Conservation (phyloP, 2,329 filamentous ascomycete species). For the Ceratocystis cacaofunesta region DNA sequence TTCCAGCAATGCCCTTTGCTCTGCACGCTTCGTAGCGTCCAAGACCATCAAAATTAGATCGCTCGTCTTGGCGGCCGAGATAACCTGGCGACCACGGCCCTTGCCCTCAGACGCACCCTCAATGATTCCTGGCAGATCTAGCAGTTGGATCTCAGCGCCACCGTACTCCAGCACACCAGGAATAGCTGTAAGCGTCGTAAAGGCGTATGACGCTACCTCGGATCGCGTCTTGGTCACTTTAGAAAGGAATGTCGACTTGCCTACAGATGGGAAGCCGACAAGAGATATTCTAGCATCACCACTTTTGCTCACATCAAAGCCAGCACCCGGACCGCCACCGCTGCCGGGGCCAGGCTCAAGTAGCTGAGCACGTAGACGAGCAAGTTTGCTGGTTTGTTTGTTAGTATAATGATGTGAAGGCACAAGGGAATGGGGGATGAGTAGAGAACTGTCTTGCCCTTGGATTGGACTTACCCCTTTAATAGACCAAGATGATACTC, state of each 20-base stretch:
- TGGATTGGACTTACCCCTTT: constrained; percentile 56
- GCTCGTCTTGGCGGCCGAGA: constrained; percentile 94
- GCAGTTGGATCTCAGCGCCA: constrained; percentile 91
- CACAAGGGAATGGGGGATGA: too few species aligned
- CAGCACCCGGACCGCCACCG: constrained; percentile 61
- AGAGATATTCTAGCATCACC: constrained; percentile 93
- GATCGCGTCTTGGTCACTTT: constrained; percentile 98
- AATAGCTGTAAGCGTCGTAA: constrained; percentile 94
- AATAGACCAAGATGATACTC: constrained; percentile 96
- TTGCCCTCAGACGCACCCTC: constrained; percentile 94
- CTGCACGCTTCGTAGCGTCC: constrained; percentile 89
- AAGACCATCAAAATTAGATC: constrained; percentile 94
- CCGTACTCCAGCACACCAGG: constrained; percentile 95
- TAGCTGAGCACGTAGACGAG: constrained; percentile 82
- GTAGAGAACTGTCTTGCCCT: neutral
- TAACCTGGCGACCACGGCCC: constrained; percentile 87
- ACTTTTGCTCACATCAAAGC: constrained; percentile 90
- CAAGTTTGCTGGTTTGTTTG: constrained; percentile 61
- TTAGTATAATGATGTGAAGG: neutral
- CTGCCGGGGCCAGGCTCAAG: constrained; percentile 75
- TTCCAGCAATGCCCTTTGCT: constrained; percentile 80
- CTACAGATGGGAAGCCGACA: constrained; percentile 96
- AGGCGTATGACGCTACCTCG: constrained; percentile 89
- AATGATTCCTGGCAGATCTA: constrained; percentile 96
- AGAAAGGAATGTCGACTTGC: constrained; percentile 96